Conservation (phyloP, 371 early-diverging fungal species). For the Mucor sp. region DNA sequence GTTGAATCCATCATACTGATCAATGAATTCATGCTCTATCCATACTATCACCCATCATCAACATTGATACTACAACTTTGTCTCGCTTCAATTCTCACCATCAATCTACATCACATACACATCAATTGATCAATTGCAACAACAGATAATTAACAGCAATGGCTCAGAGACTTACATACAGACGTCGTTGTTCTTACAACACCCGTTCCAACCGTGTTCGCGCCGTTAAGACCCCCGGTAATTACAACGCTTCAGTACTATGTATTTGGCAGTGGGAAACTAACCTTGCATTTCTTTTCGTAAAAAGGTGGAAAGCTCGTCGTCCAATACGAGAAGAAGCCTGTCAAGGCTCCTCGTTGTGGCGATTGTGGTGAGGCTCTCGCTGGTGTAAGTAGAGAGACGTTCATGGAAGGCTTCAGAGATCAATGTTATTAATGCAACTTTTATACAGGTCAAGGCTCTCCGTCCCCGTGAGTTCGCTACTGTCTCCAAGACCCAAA, state of each 20-base stretch:
- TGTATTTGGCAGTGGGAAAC: not conserved
- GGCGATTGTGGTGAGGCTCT: constrained; percentile 96
- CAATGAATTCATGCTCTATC: not conserved
- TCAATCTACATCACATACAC: not conserved
- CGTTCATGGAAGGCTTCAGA: not conserved
- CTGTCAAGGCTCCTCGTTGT: constrained; percentile 90
- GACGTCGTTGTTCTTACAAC: constrained; percentile 98
- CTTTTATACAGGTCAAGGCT: constrained; percentile 72
- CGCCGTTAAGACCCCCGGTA: constrained; percentile 97
- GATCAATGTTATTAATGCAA: not conserved
- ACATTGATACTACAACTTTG: not conserved
- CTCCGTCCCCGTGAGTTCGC: constrained; percentile 92
- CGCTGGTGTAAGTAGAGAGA: constrained; percentile 72
- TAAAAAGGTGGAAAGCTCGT: constrained; percentile 81
- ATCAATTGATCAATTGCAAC: not conserved
- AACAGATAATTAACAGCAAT: constrained; percentile 46
- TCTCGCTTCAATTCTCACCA: not conserved
- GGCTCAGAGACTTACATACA: constrained; percentile 95
- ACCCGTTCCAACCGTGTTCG: constrained; percentile 96
- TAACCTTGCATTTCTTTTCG: not conserved
- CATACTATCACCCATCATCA: not conserved
- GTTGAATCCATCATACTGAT: constrained; percentile 3
- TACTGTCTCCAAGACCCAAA: constrained; percentile 89
- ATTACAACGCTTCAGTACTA: not conserved
- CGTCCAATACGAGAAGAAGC: constrained; percentile 92